Conservation (phyloP, 768 basidiomycete species). For the Trametes maxima region DNA sequence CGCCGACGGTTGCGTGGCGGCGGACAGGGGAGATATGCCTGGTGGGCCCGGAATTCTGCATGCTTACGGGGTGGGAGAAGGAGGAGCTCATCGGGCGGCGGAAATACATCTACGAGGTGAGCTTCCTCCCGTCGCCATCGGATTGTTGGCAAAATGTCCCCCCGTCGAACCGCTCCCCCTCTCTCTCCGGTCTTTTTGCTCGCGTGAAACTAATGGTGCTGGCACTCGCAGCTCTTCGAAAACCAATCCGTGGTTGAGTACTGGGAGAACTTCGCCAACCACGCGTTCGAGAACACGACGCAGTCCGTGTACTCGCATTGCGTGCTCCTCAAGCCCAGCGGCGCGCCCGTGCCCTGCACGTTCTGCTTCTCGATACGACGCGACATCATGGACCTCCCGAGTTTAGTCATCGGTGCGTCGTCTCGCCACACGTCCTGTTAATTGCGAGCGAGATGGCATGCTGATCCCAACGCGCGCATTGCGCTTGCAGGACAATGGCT, state of each 20-base stretch:
- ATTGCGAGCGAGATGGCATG: background rate
- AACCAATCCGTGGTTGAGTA: slow-evolving; percentile 94
- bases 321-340: slow-evolving; percentile 82
- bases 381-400: slow-evolving; percentile 89
- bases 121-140: slow-evolving; percentile 7
- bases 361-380: slow-evolving; percentile 96
- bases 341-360: slow-evolving; percentile 84
- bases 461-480: background rate
- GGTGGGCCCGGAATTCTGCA: slow-evolving; percentile 94
- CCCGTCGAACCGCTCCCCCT: background rate
- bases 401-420: slow-evolving; percentile 78
- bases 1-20: slow-evolving; percentile 97
- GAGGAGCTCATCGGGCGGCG: slow-evolving; percentile 70
- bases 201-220: background rate
- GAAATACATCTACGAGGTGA: slow-evolving; percentile 70
- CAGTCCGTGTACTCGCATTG: slow-evolving; percentile 95
- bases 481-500: slow-evolving; percentile 94
- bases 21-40: slow-evolving; percentile 97
- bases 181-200: background rate
- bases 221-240: slow-evolving; percentile 77
- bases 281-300: slow-evolving; percentile 97
- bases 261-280: slow-evolving; percentile 95
- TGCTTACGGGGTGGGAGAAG: slow-evolving; percentile 88
- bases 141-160: background rate
- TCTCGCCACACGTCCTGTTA: background rate